Conservation (phyloP, 164 flowering plant genomes). For the Platanus orientalis region DNA sequence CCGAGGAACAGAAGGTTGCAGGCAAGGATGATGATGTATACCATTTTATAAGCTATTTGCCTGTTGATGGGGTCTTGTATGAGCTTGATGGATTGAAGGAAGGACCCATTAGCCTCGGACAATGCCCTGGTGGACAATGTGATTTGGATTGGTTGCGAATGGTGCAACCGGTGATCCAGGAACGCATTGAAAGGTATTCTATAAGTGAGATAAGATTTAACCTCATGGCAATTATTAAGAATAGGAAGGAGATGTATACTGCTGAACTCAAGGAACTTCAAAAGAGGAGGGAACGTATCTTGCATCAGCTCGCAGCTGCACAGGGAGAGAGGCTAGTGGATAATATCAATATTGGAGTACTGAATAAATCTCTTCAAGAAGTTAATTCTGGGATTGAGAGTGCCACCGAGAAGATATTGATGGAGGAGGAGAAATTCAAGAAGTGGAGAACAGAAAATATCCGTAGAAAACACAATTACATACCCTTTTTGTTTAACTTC, state of each 20-base stretch:
- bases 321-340: conserved; percentile 54
- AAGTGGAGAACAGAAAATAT: conserved; percentile 96
- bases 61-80: conserved; percentile 85
- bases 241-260: conserved; percentile 89
- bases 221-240: conserved; percentile 90
- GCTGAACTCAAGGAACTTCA: conserved; percentile 92
- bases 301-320: conserved; percentile 57
- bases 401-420: conserved; percentile 82
- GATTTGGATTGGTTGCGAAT: conserved; percentile 75
- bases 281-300: conserved; percentile 67
- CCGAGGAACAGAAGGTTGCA: conserved; percentile 84
- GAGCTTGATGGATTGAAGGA: conserved; percentile 98
- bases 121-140: conserved; percentile 62
- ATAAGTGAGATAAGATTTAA: conserved; percentile 87
- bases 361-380: conserved; percentile 65
- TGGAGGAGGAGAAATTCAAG: conserved; percentile 96
- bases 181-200: conserved; percentile 83
- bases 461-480: conserved; percentile 91
- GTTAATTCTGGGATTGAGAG: conserved; percentile 73
- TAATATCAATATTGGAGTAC: conserved; percentile 42
- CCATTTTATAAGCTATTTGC: conserved; percentile 95
- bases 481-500: conserved; percentile 92
- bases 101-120: conserved; percentile 95
- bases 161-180: conserved; percentile 97
- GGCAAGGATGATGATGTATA: conserved; percentile 92